A percentile compares a stretch with the other conserved stretches of the same genome.
phyloP scores from a whole-genome alignment of 2,329 filamentous ascomycete genomes.

The Cyanodermella asteris region DNA sequence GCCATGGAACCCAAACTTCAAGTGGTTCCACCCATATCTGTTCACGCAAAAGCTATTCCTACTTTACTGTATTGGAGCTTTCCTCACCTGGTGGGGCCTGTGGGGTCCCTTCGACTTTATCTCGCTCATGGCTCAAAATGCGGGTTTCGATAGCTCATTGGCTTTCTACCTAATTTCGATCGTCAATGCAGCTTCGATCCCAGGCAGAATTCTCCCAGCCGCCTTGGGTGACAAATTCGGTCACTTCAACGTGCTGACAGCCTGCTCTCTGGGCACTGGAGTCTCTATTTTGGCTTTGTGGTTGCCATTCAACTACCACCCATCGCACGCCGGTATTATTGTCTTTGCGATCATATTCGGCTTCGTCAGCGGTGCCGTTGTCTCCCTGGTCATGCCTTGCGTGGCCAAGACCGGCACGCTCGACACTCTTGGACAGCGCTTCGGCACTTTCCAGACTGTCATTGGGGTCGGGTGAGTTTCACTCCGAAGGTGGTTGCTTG shows the following conservation, averaged over 20 bases:
- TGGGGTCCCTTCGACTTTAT: slow-evolving; percentile 12
- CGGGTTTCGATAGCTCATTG: slow-evolving; percentile 9
- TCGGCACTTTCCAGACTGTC: slow-evolving; percentile 13
- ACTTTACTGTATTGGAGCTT: slow-evolving; percentile 11
- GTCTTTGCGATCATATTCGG: slow-evolving; percentile 12
- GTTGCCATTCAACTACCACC: slow-evolving; percentile 13
- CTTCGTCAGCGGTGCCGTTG: slow-evolving; percentile 13
- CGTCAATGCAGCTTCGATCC: slow-evolving; percentile 10
- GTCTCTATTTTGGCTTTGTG: slow-evolving; percentile 10
- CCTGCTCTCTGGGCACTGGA: slow-evolving; percentile 6
- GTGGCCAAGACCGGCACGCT: slow-evolving; percentile 12
- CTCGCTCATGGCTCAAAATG: slow-evolving; percentile 10
- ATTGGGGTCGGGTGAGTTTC: slow-evolving; percentile 9
- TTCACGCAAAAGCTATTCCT: slow-evolving; percentile 11
- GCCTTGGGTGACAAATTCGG: slow-evolving; percentile 11
- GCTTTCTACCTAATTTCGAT: slow-evolving; percentile 11
- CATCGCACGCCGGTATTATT: slow-evolving; percentile 12
- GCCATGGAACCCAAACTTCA: slow-evolving; percentile 10
- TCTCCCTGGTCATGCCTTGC: slow-evolving; percentile 13
- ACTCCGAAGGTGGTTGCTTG: not conserved
- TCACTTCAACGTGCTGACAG: slow-evolving; percentile 11
- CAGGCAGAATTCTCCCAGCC: slow-evolving; percentile 11
- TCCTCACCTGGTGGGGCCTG: slow-evolving; percentile 11
- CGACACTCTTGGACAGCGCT: slow-evolving; percentile 14
- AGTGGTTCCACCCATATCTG: slow-evolving; percentile 11